Evolutionary conservation across 768 basidiomycete species (phyloP), one percentile per base, ranked within the genome.

Genomic region (Tricholoma sp.): DNA sequence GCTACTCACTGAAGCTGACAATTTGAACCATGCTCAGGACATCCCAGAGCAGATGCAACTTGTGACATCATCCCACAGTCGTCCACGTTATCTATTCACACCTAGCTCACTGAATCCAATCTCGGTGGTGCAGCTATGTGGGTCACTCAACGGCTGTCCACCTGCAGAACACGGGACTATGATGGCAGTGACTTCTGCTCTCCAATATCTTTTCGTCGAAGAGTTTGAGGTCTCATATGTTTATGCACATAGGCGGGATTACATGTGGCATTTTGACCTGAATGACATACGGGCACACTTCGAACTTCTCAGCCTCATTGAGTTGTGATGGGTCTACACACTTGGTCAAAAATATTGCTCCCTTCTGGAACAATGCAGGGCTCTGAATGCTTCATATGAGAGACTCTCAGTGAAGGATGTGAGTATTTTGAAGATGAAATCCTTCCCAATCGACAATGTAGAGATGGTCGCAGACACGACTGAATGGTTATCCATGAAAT

Each of bases 21-120:
- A 96, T 64, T 76, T 92, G 47, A 95, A 98, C 59, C 88, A 95
- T 45, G 84, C 81, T 15, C 84, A 82, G 66, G 97, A 98, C 71
- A 84, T 91, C 36, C 97, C 97, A 1, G 97, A 99, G 68, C 88
- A 97, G 49, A 94, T 95, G 89, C 94, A 96, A 69, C 80, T 98
- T 17, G 83, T 87, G 11, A 88, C 85, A 18, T 92, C 90, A 18
- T 89, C 93, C 0, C 91, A 1, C 69, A 75, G 28, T 79, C 79
- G 28, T 78, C 89, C 2, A 80, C 80, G 4, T 72, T 87, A 50
- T 84, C 84, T 32, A 67, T 82, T 8, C 82, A 86, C 61, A 78
- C 79, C 45, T 77, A 82, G 32, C 78, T 92, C 59, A 82, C 83
- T 7, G 84, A 86, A 60, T 80, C 81, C 20, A 90, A 97, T 57